phyloP scores from a whole-genome alignment of 2,329 filamentous ascomycete species.

The Aspergillus ochraceoroseus region DNA sequence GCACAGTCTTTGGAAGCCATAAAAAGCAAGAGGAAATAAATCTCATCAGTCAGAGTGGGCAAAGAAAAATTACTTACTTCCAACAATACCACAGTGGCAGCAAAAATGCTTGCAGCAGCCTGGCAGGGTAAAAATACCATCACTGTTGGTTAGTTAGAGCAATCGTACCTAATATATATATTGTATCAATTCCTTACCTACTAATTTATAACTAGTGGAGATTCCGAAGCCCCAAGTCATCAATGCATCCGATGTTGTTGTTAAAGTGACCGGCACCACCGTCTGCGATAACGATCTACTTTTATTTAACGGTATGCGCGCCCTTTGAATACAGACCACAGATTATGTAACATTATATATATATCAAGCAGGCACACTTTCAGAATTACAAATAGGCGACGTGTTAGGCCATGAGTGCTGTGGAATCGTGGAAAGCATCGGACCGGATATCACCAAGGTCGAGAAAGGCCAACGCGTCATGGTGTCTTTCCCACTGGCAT shows the following conservation, averaged over 20 bases:
- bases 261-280: conserved; percentile 67
- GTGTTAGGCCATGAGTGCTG: conserved; percentile 60
- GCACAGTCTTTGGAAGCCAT: too few species aligned
- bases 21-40: too few species aligned
- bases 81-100: too few species aligned
- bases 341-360: background rate
- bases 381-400: conserved; percentile 60
- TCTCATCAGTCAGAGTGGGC: too few species aligned
- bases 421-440: conserved; percentile 52
- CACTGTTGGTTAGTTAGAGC: conserved; percentile 50
- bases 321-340: background rate
- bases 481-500: conserved; percentile 78
- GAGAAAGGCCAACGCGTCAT: conserved; percentile 66
- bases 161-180: background rate
- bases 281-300: conserved; percentile 60
- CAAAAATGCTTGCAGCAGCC: conserved; percentile 72
- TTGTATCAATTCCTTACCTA: background rate
- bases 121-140: conserved; percentile 83
- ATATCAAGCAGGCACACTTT: conserved; percentile 41
- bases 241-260: conserved; percentile 70
- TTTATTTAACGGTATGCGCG: conserved; percentile 38
- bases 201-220: conserved; percentile 45
- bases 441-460: conserved; percentile 51
- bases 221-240: conserved; percentile 66
- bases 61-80: too few species aligned